Base-by-base conservation (phyloP, 352 stramenopile genomes). In the Phytophthora capsici region DNA sequence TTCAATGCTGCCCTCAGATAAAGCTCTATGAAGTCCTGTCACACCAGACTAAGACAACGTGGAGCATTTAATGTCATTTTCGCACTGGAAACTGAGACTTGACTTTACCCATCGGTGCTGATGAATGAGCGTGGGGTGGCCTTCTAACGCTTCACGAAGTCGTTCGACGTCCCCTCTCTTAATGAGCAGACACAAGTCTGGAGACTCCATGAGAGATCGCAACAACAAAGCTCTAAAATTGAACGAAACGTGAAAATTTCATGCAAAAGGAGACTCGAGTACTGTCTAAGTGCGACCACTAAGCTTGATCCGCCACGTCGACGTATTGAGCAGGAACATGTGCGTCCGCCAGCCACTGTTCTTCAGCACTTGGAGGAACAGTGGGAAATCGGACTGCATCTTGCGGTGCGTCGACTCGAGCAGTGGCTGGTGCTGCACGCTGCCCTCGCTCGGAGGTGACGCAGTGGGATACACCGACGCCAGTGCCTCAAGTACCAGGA, bases 301-400 rank as follows among this genome's bases (percentile, higher is more conserved):
- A n/a, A 89, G 36, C 59, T 89, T 88, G 57, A 91, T 84, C 30
- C 82, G 78, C 82, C 80, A 91, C 48, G 78, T 60, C 20, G 76
- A 74, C 13, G 78, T 89, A 55, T 88, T 88, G 22, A 91, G 69
- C 57, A 91, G 58, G 64, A 86, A 88, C 76, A 89, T 86, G 70
- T 91, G 82, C 30, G 78, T 89, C 28, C 79, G 79, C 82, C 82
- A 91, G 17, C 82, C 78, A 32, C 74, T 84, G 56, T 75, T 75
- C 55, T 91, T 65, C 20, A 91, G 62, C 8, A 85, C 64, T 71
- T 89, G 78, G 34, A 75, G 71, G 68, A 89, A 91, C 44, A 87
- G 81, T 40, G 76, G 67, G 61, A 91, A 91, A 48, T 89, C 80
- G 8, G 57, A 34, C 23, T 23, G 53, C 82, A 89, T 91, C 22